Evolutionary conservation across 495 filamentous ascomycete genomes (phyloP), one percentile per base, ranked within the genome.

Genomic region (Penicillium tannophilum): DNA sequence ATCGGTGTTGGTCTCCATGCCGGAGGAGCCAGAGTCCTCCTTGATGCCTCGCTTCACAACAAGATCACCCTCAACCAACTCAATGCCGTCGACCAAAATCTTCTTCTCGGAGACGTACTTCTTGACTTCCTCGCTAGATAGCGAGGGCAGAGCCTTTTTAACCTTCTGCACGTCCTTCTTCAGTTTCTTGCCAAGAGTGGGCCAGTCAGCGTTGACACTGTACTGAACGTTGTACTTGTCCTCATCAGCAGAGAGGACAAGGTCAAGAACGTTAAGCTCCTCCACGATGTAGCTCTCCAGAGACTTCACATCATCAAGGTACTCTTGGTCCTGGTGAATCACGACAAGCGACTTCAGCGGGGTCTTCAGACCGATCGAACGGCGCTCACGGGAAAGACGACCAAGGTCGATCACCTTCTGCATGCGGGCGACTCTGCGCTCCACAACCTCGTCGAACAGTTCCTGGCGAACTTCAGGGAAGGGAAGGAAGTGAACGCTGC

Each of bases 401-500:
- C 83, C 89, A 44, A 98, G 81, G 62, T 98, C 93, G 65, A 98
- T 97, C 65, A 98, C 90, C 59, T 86, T 89, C 71, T 98, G 94
- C 94, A 98, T 98, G 39, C 92, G 86, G 41, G 84, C 79, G 4
- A 98, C 92, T 55, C 88, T 82, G 35, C 94, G 84, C 76, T 97
- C 93, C 50, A 98, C 85, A 36, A 86, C 89, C 46, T 84, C 81
- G 70, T 98, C 88, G 67, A 96, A 97, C 23, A 97, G 85, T 64
- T 95, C 91, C 65, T 90, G 79, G 33, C 91, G 84, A 6, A 96
- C 91, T 55, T 90, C 87, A 19, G 94, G 95, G 82, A 93, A 98
- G 6, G 86, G 69, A 54, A 96, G 80, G 82, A 98, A 98, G 76
- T 98, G 94, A 2, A 98, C 90, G 67, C 89, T 93, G 56, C 91